Evolutionary conservation across 208 protist genomes (phyloP), one percentile per base, ranked within the genome.

Genomic region (Trypanosoma caninum): DNA sequence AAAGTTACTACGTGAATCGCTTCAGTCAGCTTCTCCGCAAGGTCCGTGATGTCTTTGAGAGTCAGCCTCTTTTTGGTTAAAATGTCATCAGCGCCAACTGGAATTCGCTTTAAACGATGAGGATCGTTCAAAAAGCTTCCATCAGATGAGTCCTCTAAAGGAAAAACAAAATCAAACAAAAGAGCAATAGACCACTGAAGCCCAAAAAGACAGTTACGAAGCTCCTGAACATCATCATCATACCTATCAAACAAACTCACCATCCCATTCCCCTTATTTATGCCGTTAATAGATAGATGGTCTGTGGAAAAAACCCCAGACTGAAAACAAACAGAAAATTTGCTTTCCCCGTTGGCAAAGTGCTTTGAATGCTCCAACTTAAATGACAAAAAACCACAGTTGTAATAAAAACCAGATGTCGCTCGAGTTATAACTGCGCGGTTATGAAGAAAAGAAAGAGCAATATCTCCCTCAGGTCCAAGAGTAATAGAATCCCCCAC

Each of bases 91-190:
- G 59, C 46, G 63, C 69, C 74, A 9, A 71, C 37, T 37, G 53
- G 55, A 0, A 22, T 3, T 18, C 57, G 25, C 25, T 28, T 48
- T 41, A 28, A 2, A 1, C 55, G 31, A 45, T 37, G 30, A 22
- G 14, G 28, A 38, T 59, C 65, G 22, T 58, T n/a, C 18, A 31
- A 14, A 31, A 3, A 28, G 31, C 37, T 23, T 9, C 46, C 33
- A 16, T 16, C n/a, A 30, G 20, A 22, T 14, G 27, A 7, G 7
- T 45, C 46, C 31, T 58, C 41, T 37, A 55, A 57, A 3, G 75
- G 80, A 46, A 91, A 82, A 1, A 67, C 70, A 52, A 91, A 85
- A 59, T 83, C 78, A 59, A 87, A 82, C 22, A 85, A 64, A 30
- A 76, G 58, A 3, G 78, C 75, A 13, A 91, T 34, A 7, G 80